Percentiles rank a stretch among this genome's conserved stretches.
Conservation (phyloP, 192 early-diverging fungal species). For the Backusella sp. region DNA sequence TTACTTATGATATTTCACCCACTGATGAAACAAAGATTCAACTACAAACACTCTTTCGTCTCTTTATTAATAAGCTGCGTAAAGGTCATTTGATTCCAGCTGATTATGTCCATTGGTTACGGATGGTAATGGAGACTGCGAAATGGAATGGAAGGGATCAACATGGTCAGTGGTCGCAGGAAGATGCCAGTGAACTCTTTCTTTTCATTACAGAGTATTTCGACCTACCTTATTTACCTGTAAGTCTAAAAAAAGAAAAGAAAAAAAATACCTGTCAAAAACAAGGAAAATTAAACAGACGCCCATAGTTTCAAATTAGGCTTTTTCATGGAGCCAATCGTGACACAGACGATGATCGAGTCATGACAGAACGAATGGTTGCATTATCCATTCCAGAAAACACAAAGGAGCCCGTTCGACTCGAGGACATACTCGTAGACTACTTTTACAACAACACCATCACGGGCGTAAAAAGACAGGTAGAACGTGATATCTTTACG, state of each 20-base stretch:
- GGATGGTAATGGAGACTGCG: constrained; percentile 45
- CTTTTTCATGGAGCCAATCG: constrained; percentile 66
- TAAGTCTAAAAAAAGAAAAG: constrained; percentile 30
- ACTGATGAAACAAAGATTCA: constrained; percentile 30
- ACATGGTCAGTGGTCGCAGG: constrained; percentile 42
- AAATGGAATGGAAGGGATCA: constrained; percentile 45
- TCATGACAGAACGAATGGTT: constrained; percentile 64
- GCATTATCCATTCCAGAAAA: constrained; percentile 15
- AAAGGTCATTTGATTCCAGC: constrained; percentile 56
- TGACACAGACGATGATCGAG: constrained; percentile 63
- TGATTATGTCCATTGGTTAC: constrained; percentile 49
- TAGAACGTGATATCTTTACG: constrained; percentile 9
- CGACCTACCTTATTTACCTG: constrained; percentile 64
- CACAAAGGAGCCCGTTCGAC: constrained; percentile 22
- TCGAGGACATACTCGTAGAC: constrained; percentile 55
- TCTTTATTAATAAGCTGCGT: constrained; percentile 62
- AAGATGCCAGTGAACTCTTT: constrained; percentile 70
- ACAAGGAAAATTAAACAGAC: not conserved
- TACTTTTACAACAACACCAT: constrained; percentile 67
- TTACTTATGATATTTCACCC: constrained; percentile 34
- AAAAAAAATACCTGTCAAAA: not conserved
- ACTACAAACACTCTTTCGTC: constrained; percentile 49
- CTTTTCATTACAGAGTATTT: constrained; percentile 64
- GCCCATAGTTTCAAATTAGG: constrained; percentile 44
- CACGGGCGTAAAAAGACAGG: constrained; percentile 47